Percentiles rank a stretch among this genome's conserved stretches.
phyloP scores from a whole-genome alignment of 192 early-diverging fungal genomes.

The Coemansia interrupta region DNA sequence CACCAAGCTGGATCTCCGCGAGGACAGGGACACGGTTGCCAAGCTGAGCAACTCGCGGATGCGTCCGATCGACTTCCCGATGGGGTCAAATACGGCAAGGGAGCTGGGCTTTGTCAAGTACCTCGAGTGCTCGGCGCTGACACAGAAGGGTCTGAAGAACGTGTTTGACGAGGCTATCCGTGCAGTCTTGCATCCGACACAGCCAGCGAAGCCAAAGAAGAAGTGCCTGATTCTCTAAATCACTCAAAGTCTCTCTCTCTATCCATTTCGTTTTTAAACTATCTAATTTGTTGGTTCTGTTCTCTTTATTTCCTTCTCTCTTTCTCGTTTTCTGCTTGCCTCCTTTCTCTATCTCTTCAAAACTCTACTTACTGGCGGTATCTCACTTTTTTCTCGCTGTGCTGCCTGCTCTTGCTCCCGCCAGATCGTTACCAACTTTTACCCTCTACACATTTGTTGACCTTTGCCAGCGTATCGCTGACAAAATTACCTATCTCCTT shows the following conservation, averaged over 20 bases:
- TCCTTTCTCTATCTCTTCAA: not conserved
- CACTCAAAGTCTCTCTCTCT: constrained; percentile 1
- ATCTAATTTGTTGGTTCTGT: not conserved
- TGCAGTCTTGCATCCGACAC: constrained; percentile 78
- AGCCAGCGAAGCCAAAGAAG: constrained; percentile 62
- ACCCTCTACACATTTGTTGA: too few relatives aligned
- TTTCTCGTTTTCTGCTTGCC: constrained; percentile 2
- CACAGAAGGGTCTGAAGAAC: constrained; percentile 95
- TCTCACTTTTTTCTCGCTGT: constrained; percentile 5
- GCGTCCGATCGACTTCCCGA: constrained; percentile 82
- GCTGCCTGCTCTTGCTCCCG: constrained; percentile 4
- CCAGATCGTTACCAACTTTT: too few relatives aligned
- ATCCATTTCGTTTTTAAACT: not conserved
- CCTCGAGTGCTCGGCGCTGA: constrained; percentile 95
- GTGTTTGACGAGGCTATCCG: constrained; percentile 99
- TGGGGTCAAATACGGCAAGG: constrained; percentile 85
- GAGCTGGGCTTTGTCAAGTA: constrained; percentile 90
- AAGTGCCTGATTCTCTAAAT: constrained; percentile 74
- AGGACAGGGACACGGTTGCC: constrained; percentile 86
- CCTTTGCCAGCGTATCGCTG: too few relatives aligned
- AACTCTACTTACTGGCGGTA: not conserved
- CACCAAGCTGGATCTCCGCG: constrained; percentile 96
- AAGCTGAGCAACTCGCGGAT: constrained; percentile 82
- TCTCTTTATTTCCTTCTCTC: not conserved
- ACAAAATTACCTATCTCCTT: not conserved